Conservation (phyloP, 371 early-diverging fungal species). For the Chytridiales sp. region DNA sequence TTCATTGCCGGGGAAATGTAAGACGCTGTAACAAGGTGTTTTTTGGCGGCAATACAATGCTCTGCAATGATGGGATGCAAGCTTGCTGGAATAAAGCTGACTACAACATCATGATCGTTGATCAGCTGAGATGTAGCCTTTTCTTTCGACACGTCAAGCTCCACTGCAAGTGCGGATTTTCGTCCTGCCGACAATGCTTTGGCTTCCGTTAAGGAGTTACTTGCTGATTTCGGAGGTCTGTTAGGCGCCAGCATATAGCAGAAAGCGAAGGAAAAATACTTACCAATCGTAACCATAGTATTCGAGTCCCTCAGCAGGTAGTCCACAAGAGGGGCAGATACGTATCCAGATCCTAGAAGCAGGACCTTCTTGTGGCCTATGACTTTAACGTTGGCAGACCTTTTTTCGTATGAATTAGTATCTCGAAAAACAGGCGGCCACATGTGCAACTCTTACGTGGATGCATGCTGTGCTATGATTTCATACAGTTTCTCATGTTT, state of each 20-base stretch:
- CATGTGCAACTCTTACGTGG: not conserved
- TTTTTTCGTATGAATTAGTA: not conserved
- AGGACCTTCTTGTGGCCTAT: conserved; percentile 53
- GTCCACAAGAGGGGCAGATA: conserved; percentile 93
- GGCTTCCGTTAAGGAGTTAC: conserved; percentile 77
- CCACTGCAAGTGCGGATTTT: conserved; percentile 49
- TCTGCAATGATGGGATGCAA: conserved; percentile 86
- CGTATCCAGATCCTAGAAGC: conserved; percentile 96
- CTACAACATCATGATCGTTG: conserved; percentile 38
- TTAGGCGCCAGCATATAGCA: too few relatives aligned
- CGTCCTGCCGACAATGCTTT: conserved; percentile 34
- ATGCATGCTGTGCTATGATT: conserved; percentile 35
- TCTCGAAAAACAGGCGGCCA: not conserved
- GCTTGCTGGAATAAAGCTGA: conserved; percentile 61
- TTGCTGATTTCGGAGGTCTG: conserved; percentile 59
- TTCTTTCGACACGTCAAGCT: conserved; percentile 70
- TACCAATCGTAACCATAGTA: conserved; percentile 81
- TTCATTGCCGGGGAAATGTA: conserved; percentile 89
- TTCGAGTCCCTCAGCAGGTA: conserved; percentile 83
- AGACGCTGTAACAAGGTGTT: conserved; percentile 86
- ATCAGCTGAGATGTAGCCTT: conserved; percentile 34
- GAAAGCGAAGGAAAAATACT: not conserved
- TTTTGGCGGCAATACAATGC: conserved; percentile 75
- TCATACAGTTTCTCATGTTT: conserved; percentile 54
- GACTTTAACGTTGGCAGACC: conserved; percentile 27